Evolutionary conservation across 2,329 filamentous ascomycete species (phyloP).

Genomic region (Aspergillus terreus): DNA sequence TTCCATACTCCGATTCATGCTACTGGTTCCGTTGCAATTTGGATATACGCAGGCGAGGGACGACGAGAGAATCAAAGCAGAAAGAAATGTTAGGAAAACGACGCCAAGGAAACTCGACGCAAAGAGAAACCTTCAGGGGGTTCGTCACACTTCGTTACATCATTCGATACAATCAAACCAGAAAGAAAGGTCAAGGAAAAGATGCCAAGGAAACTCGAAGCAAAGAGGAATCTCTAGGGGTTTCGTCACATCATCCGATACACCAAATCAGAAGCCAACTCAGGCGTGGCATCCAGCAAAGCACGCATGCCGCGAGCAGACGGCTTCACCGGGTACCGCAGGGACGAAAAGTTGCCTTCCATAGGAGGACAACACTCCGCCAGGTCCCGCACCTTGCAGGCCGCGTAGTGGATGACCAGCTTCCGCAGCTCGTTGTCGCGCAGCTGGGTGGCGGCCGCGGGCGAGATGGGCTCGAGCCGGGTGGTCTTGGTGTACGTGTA

Average conservation of each 20-base stretch:
- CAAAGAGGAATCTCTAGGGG: conserved; percentile 5
- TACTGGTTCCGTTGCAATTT: background rate
- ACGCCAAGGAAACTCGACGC: conserved; percentile 4
- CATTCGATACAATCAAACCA: conserved; percentile 33
- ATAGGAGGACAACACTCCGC: conserved; percentile 29
- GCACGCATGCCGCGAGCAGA: conserved; percentile 31
- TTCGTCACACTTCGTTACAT: conserved; percentile 3
- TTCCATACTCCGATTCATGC: background rate
- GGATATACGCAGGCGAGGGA: background rate
- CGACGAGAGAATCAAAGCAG: background rate
- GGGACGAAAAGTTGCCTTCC: conserved; percentile 22
- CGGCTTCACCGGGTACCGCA: conserved; percentile 19
- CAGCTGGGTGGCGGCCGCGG: conserved; percentile 31
- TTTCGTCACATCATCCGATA: conserved; percentile 32
- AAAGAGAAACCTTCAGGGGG: conserved; percentile 5
- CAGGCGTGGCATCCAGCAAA: conserved; percentile 34
- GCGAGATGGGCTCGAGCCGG: conserved; percentile 36
- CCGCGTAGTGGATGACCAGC: conserved; percentile 38
- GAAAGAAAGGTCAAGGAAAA: conserved; percentile 5
- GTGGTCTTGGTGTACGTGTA: conserved; percentile 39
- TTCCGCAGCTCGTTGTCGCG: conserved; percentile 40
- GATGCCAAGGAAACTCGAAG: conserved; percentile 4
- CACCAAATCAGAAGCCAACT: conserved; percentile 40
- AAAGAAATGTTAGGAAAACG: conserved; percentile 5
- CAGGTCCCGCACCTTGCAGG: conserved; percentile 38